phyloP scores from a whole-genome alignment of 2,329 filamentous ascomycete genomes.

The Colletotrichum sp. region DNA sequence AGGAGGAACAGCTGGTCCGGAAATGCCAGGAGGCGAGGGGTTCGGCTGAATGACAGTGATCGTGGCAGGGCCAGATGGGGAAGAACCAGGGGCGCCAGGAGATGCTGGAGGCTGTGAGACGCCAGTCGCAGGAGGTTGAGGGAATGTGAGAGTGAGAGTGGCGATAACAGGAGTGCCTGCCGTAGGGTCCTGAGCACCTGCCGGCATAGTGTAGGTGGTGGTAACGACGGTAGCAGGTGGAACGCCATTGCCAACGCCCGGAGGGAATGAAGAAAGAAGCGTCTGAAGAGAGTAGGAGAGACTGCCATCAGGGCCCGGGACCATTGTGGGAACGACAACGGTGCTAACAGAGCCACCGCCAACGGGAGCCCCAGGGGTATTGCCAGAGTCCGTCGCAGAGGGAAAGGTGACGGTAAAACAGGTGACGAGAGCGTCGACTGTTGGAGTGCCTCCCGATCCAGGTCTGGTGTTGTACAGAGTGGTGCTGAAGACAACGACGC shows the following conservation, averaged over 20 bases:
- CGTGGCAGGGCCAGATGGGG: background rate
- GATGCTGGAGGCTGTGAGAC: background rate
- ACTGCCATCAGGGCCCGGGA: slow-evolving; percentile 34
- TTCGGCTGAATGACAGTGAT: background rate
- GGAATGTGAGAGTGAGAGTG: slow-evolving; percentile 18
- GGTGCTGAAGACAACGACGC: slow-evolving; percentile 17
- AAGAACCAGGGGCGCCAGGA: background rate
- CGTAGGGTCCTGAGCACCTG: slow-evolving; percentile 23
- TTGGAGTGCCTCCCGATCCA: slow-evolving; percentile 1
- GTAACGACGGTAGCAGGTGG: slow-evolving; percentile 14
- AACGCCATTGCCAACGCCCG: background rate
- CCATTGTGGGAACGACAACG: slow-evolving; percentile 9
- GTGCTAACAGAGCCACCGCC: background rate
- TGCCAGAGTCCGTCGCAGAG: background rate
- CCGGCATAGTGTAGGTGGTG: slow-evolving; percentile 29
- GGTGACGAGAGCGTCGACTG: slow-evolving; percentile 20
- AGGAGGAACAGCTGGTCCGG: background rate
- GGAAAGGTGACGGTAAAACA: slow-evolving; percentile 31
- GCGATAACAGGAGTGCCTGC: slow-evolving; percentile 25
- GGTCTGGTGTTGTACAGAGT: slow-evolving; percentile 16
- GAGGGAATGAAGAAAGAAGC: slow-evolving; percentile 36
- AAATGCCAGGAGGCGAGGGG: background rate
- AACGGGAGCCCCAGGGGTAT: background rate
- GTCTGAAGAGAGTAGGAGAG: slow-evolving; percentile 30
- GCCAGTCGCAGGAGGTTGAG: background rate